phyloP scores from a whole-genome alignment of 2,329 filamentous ascomycete genomes.

The Monosporascus sp. region DNA sequence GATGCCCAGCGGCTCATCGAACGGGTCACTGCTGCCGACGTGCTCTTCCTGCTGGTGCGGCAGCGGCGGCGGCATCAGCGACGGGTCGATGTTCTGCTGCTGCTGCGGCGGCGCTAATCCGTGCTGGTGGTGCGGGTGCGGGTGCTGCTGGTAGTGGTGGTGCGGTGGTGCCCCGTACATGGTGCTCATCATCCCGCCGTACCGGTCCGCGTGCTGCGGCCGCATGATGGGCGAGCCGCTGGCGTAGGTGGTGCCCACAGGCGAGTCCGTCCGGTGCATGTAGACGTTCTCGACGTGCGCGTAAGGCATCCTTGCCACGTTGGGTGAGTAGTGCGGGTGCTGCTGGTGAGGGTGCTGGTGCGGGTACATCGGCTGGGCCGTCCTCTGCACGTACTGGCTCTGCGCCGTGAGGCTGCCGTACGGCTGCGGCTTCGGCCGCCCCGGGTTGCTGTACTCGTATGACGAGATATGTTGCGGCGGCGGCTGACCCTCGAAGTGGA shows the following conservation, averaged over 20 bases:
- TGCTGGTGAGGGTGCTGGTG: not conserved
- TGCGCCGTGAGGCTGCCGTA: constrained; percentile 22
- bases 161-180: constrained; percentile 16
- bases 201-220: constrained; percentile 8
- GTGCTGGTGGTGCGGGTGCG: not conserved
- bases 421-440: constrained; percentile 30
- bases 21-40: not conserved
- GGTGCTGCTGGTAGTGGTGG: not conserved
- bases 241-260: constrained; percentile 9
- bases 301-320: constrained; percentile 3
- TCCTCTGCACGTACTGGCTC: not conserved
- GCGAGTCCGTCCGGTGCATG: constrained; percentile 19
- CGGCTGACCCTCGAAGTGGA: not conserved
- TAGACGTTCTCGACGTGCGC: constrained; percentile 17
- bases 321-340: not conserved
- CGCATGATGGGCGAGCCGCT: constrained; percentile 5
- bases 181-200: constrained; percentile 28
- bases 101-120: constrained; percentile 3
- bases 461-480: constrained; percentile 17
- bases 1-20: not conserved
- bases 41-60: constrained; percentile 3
- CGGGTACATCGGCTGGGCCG: not conserved
- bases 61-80: constrained; percentile 10
- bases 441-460: constrained; percentile 30
- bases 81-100: constrained; percentile 12